phyloP scores from a whole-genome alignment of 2,329 filamentous ascomycete genomes.

The Herpomyces periplanetae region DNA sequence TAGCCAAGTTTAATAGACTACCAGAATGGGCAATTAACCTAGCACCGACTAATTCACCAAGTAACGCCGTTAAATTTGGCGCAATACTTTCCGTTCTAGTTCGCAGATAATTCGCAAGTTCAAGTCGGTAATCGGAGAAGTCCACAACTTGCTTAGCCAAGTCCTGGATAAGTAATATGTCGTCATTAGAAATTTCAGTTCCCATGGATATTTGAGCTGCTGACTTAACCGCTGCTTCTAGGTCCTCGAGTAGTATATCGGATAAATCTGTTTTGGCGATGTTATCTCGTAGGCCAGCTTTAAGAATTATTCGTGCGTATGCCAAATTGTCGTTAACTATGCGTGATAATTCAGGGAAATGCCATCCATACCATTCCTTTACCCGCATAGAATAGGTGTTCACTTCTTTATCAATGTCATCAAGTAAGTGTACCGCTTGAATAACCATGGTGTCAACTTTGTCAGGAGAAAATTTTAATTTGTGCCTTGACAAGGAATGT shows the following conservation, averaged over 20 bases:
- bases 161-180: constrained; percentile 64
- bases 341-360: constrained; percentile 90
- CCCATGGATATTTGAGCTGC: constrained; percentile 94
- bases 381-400: constrained; percentile 97
- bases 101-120: constrained; percentile 57
- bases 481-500: constrained; percentile 81
- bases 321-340: constrained; percentile 90
- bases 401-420: constrained; percentile 90
- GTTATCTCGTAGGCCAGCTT: constrained; percentile 58
- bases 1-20: constrained; percentile 71
- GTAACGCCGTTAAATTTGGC: constrained; percentile 65
- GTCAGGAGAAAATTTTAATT: constrained; percentile 89
- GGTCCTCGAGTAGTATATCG: constrained; percentile 74
- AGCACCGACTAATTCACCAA: constrained; percentile 73
- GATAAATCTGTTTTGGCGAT: constrained; percentile 36
- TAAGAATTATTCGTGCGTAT: constrained; percentile 53
- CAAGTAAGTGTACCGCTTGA: constrained; percentile 65
- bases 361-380: constrained; percentile 99
- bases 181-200: constrained; percentile 70
- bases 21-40: constrained; percentile 78
- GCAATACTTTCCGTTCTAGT: constrained; percentile 87
- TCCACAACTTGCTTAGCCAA: constrained; percentile 72
- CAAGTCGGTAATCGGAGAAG: constrained; percentile 57
- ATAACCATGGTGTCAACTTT: constrained; percentile 99
- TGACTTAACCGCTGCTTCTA: constrained; percentile 59